A percentile compares a stretch with the other conserved stretches of the same genome.
Conservation (phyloP, 2,329 filamentous ascomycete species). For the Penicillium polonicum region DNA sequence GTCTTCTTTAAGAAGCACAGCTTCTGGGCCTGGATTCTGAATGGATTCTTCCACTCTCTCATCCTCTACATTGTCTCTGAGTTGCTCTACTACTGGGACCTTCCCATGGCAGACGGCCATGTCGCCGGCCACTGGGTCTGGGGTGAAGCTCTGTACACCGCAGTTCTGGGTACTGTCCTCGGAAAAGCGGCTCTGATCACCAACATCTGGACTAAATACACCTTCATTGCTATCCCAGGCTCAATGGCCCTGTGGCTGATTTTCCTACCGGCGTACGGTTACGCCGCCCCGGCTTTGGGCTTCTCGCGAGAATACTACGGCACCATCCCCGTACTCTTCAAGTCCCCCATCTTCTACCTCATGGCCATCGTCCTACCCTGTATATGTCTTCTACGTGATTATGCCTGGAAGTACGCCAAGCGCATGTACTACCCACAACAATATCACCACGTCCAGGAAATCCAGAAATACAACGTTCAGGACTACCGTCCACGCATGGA, state of each 20-base stretch:
- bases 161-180: slow-evolving; percentile 88
- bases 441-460: slow-evolving; percentile 98
- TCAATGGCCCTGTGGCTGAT: slow-evolving; percentile 88
- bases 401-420: slow-evolving; percentile 96
- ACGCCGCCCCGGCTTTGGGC: slow-evolving; percentile 75
- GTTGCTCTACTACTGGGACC: slow-evolving; percentile 78
- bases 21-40: slow-evolving; percentile 88
- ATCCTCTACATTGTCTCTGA: slow-evolving; percentile 84
- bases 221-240: slow-evolving; percentile 90
- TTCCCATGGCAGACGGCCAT: slow-evolving; percentile 74
- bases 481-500: slow-evolving; percentile 99
- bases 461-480: slow-evolving; percentile 99
- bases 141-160: slow-evolving; percentile 92
- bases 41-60: slow-evolving; percentile 93
- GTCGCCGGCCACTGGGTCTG: slow-evolving; percentile 95
- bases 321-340: slow-evolving; percentile 76
- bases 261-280: slow-evolving; percentile 85
- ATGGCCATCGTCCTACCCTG: slow-evolving; percentile 78
- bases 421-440: slow-evolving; percentile 95
- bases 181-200: slow-evolving; percentile 93
- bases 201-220: slow-evolving; percentile 98
- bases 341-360: slow-evolving; percentile 83
- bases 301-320: slow-evolving; percentile 84
- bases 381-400: slow-evolving; percentile 81
- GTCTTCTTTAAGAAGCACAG: slow-evolving; percentile 90